Evolutionary conservation across 345 rosid species (phyloP), one percentile per base, ranked within the genome.

Genomic region (Psidium guajava): DNA sequence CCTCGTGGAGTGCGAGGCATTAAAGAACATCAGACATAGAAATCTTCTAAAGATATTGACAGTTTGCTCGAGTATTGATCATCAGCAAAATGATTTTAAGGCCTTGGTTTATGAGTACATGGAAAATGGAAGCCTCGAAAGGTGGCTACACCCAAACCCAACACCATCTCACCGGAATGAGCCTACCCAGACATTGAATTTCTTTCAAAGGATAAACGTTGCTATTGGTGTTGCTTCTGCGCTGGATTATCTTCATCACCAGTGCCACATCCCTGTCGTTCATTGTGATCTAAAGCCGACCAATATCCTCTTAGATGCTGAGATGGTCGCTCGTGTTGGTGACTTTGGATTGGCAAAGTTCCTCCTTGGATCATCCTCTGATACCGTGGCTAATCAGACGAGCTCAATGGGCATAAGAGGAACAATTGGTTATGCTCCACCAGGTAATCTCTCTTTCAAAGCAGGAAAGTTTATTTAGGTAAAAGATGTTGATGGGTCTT

Each of bases 161-260:
- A 28, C 22, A 15, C 75, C 42, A 15, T 28, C 22, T 61, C 11
- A 0, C 0, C 0, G 0, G 6, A 61, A 61, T 16, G 75, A 61
- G 1, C 75, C 22, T 28, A 1, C 6, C 42, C 0, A 0, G 0
- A 61, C 8, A 61, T 61, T 61, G 42, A 61, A 61, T 28, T 61
- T 28, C 42, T 1, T 28, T 7, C 0, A 16, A 28, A 61, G 42
- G 42, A 61, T 61, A 28, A 7, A 28, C 0, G 0, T 61, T 28
- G 42, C 75, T 61, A 28, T 28, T 0, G 75, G 0, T 15, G 42
- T 28, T 28, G 75, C 75, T 28, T 16, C 0, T 7, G 22, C 75
- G 16, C 5, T 28, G 6, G 22, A 61, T 15, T 61, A 61, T 61
- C 21, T 61, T 61, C 75, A 61, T 61, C 75, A 28, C 75, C 75